Evolutionary conservation across 1,139 yeast species (phyloP).

Genomic region (Scheffersomyces parashehatae): DNA sequence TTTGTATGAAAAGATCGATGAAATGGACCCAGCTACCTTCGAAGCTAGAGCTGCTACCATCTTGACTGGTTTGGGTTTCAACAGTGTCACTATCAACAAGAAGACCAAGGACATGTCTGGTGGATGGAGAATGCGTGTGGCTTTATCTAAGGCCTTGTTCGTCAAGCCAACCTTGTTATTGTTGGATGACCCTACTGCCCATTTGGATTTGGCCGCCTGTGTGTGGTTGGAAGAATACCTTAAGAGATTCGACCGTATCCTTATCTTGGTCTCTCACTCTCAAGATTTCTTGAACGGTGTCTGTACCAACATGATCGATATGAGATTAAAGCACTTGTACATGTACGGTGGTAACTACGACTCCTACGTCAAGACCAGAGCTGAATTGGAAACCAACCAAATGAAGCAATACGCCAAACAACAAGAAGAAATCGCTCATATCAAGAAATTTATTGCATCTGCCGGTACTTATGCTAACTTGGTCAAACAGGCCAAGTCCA

Average conservation of each 20-base stretch:
- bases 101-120: slow-evolving; percentile 99
- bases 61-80: slow-evolving; percentile 96
- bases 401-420: slow-evolving; percentile 96
- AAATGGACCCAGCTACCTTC: slow-evolving; percentile 93
- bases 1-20: slow-evolving; percentile 91
- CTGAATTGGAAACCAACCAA: slow-evolving; percentile 94
- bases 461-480: slow-evolving; percentile 99
- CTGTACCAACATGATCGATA: slow-evolving; percentile 96
- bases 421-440: slow-evolving; percentile 98
- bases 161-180: slow-evolving; percentile 84
- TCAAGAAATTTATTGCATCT: slow-evolving; percentile 97
- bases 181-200: slow-evolving; percentile 98
- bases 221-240: slow-evolving; percentile 99
- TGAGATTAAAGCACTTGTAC: slow-evolving; percentile 74
- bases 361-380: slow-evolving; percentile 90
- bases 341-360: slow-evolving; percentile 99
- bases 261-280: slow-evolving; percentile 95
- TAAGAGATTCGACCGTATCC: slow-evolving; percentile 88
- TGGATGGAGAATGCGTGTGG: slow-evolving; percentile 95
- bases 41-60: slow-evolving; percentile 96
- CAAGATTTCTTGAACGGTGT: slow-evolving; percentile 99
- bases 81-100: slow-evolving; percentile 71
- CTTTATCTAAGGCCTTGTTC: slow-evolving; percentile 81
- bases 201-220: slow-evolving; percentile 98
- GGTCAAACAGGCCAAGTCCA: slow-evolving; percentile 97